Percentiles rank a stretch among this genome's conserved stretches.
phyloP scores from a whole-genome alignment of 1,284 basidiomycete genomes.

The Heterobasidion annosum region DNA sequence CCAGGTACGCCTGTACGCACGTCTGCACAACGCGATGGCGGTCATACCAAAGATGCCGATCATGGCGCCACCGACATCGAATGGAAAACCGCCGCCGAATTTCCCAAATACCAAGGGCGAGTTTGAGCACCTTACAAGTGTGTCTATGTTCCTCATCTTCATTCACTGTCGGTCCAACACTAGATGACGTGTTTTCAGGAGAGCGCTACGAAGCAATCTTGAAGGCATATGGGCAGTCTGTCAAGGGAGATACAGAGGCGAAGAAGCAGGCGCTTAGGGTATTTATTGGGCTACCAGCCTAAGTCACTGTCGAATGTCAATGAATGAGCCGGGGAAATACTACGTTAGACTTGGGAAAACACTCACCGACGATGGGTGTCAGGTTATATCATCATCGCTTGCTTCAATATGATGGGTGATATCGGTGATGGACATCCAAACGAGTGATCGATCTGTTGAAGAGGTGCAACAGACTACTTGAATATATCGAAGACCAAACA shows the following conservation, averaged over 20 bases:
- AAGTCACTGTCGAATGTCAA: background rate
- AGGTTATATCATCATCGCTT: background rate
- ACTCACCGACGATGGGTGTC: background rate
- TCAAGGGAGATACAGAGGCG: slow-evolving; percentile 25
- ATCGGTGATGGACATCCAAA: too few species aligned
- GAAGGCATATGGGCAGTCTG: slow-evolving; percentile 23
- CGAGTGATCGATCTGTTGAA: too few species aligned
- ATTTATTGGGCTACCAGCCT: slow-evolving; percentile 25
- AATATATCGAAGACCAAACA: too few species aligned
- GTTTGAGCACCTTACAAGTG: slow-evolving; percentile 31
- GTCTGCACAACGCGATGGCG: slow-evolving; percentile 24
- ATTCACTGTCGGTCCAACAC: background rate
- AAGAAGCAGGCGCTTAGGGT: slow-evolving; percentile 27
- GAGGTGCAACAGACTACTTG: too few species aligned
- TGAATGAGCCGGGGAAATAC: background rate
- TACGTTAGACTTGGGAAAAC: background rate
- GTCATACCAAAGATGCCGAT: slow-evolving; percentile 22
- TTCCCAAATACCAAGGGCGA: slow-evolving; percentile 31
- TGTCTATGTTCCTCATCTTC: background rate
- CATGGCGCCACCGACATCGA: slow-evolving; percentile 20
- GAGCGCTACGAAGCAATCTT: slow-evolving; percentile 29
- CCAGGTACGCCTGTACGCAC: slow-evolving; percentile 26
- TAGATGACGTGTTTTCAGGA: slow-evolving; percentile 15
- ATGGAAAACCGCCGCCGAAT: slow-evolving; percentile 24
- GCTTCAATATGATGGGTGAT: too few species aligned